Evolutionary conservation across 768 basidiomycete species (phyloP).

Genomic region (Kondoa subrosea): DNA sequence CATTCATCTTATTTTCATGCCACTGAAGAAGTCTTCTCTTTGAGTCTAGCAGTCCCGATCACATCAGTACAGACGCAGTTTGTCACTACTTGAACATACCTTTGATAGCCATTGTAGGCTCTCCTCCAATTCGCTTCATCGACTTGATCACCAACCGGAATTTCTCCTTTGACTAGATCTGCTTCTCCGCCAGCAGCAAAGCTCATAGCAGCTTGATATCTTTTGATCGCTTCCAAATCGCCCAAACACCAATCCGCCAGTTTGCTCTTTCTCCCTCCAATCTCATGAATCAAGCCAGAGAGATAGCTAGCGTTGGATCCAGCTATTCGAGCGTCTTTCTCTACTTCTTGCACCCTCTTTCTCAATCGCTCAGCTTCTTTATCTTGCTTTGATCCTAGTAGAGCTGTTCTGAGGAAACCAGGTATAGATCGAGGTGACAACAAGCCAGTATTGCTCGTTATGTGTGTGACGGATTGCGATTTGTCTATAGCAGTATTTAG

Average conservation of each 20-base stretch:
- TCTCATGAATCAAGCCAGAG: slow-evolving; percentile 1
- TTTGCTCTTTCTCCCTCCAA: not conserved
- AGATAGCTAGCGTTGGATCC: not conserved
- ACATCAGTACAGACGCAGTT: not conserved
- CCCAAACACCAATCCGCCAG: slow-evolving; percentile 3
- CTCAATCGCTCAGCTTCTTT: not conserved
- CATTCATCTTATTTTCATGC: too few species aligned
- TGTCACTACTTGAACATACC: not conserved
- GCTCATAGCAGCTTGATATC: not conserved
- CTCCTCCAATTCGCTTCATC: not conserved
- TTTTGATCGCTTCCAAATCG: not conserved
- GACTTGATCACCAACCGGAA: not conserved
- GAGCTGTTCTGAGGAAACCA: not conserved
- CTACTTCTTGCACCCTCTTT: not conserved
- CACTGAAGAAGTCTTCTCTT: not conserved
- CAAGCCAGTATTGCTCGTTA: not conserved
- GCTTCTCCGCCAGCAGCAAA: not conserved
- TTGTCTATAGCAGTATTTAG: not conserved
- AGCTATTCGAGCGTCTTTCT: slow-evolving; percentile 2
- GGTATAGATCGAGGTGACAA: not conserved
- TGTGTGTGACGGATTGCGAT: not conserved
- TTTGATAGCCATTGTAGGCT: not conserved
- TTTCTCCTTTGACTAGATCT: not conserved
- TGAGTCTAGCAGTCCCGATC: not conserved
- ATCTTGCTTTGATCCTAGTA: not conserved